Evolutionary conservation across 768 basidiomycete species (phyloP).

Genomic region (Termitomyces sp.): DNA sequence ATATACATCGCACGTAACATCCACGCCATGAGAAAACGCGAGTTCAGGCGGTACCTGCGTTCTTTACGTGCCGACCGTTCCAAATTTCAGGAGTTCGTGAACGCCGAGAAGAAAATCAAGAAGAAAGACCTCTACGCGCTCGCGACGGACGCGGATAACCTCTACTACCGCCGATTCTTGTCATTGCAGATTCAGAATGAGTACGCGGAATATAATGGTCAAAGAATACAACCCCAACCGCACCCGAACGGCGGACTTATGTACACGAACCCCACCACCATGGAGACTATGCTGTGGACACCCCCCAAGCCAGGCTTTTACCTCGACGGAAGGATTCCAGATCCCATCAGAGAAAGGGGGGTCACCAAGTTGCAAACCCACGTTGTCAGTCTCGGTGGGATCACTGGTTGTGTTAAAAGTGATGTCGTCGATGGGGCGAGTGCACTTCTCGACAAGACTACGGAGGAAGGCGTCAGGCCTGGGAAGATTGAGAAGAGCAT

Average conservation of each 20-base stretch:
- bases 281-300: slow-evolving; percentile 53
- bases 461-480: slow-evolving; percentile 26
- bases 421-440: slow-evolving; percentile 7
- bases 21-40: slow-evolving; percentile 51
- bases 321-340: slow-evolving; percentile 26
- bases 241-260: slow-evolving; percentile 61
- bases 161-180: slow-evolving; percentile 38
- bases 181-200: slow-evolving; percentile 21
- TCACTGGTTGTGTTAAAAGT: slow-evolving; percentile 24
- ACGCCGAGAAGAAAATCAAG: slow-evolving; percentile 14
- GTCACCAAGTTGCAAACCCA: no score
- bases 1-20: slow-evolving; percentile 45
- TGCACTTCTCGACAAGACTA: slow-evolving; percentile 24
- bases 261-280: slow-evolving; percentile 49
- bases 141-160: slow-evolving; percentile 17
- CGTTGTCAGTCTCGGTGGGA: slow-evolving; percentile 44
- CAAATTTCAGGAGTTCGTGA: slow-evolving; percentile 48
- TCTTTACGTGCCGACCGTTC: slow-evolving; percentile 55
- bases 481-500: slow-evolving; percentile 15
- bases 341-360: no score
- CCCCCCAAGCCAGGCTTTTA: slow-evolving; percentile 58
- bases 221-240: slow-evolving; percentile 57
- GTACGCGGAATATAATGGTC: slow-evolving; percentile 18
- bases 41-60: slow-evolving; percentile 60
- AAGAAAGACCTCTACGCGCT: slow-evolving; percentile 21